Conservation (phyloP, 805 yeast species). For the Millerago galiae region DNA sequence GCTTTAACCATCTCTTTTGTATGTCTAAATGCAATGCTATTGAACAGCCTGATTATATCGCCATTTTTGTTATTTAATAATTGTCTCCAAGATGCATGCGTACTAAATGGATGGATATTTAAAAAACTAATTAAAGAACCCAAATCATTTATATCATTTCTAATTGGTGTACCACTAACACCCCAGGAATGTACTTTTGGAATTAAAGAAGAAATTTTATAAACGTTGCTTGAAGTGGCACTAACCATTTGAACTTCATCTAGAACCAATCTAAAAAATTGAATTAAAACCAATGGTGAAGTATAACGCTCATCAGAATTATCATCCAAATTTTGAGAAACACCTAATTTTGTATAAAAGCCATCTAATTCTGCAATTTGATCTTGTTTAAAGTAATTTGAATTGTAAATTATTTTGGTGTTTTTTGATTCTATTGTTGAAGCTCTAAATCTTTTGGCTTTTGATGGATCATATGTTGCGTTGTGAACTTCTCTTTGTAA, state of each 20-base stretch:
- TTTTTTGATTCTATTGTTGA: conserved; percentile 1
- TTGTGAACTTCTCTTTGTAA: conserved; percentile 72
- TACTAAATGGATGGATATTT: conserved; percentile 54
- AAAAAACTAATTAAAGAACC: conserved; percentile 66
- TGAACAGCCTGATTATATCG: conserved; percentile 49
- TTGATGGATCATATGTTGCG: conserved; percentile 60
- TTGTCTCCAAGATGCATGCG: conserved; percentile 14
- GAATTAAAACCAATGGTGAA: conserved; percentile 74
- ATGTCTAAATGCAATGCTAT: conserved; percentile 60
- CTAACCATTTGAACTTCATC: conserved; percentile 97
- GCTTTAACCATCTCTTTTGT: conserved; percentile 76
- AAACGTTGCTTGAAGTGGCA: conserved; percentile 63
- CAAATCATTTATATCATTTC: conserved; percentile 58
- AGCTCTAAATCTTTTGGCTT: conserved; percentile 22
- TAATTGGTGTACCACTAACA: conserved; percentile 91
- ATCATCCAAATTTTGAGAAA: background rate
- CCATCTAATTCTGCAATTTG: background rate
- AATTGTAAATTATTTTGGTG: background rate
- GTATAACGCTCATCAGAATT: conserved; percentile 41
- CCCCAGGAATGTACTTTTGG: conserved; percentile 95
- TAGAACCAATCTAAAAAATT: conserved; percentile 84
- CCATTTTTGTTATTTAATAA: conserved; percentile 7
- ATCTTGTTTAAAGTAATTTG: background rate
- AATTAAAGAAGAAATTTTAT: conserved; percentile 70
- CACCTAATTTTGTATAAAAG: conserved; percentile 10